These are phyloP conservation scores for Hyaloperonospora arabidopsidis DNA, from an alignment of 352 stramenopile species.

Conservation along the genomic window DNA sequence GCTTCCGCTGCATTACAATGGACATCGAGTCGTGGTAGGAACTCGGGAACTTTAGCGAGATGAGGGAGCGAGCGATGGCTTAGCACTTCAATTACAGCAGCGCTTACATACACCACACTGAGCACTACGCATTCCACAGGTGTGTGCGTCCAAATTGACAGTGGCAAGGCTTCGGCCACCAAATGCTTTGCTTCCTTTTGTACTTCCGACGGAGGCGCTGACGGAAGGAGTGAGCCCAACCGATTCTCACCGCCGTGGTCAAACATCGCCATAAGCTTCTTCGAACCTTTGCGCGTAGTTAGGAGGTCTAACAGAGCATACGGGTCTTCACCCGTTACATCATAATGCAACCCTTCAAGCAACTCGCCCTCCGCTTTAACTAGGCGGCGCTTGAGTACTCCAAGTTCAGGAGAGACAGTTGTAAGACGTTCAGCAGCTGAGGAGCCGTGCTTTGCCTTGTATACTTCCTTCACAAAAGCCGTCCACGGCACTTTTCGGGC, in stretches of 20 bases:
- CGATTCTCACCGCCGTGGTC: conserved; percentile 10
- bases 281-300: conserved; percentile 38
- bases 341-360: conserved; percentile 68
- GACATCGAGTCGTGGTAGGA: conserved; percentile 40
- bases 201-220: conserved; percentile 35
- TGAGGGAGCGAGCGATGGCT: conserved; percentile 5
- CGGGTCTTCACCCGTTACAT: conserved; percentile 60
- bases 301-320: conserved; percentile 69
- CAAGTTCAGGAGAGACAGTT: conserved; percentile 40
- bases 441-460: conserved; percentile 45
- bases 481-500: conserved; percentile 48
- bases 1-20: conserved; percentile 36
- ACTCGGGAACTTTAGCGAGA: conserved; percentile 27
- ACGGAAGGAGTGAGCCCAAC: conserved; percentile 15
- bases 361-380: conserved; percentile 52
- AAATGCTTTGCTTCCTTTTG: conserved; percentile 66
- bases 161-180: conserved; percentile 39
- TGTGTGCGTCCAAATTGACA: conserved; percentile 59
- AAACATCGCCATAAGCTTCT: conserved; percentile 26
- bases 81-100: conserved; percentile 39
- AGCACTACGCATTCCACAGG: conserved; percentile 59
- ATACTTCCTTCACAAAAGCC: conserved; percentile 65
- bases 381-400: conserved; percentile 45
- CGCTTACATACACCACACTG: conserved; percentile 60
- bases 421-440: conserved; percentile 16